These are phyloP conservation scores for Ceratocystis ficicola DNA, from an alignment of 2,329 filamentous ascomycete species.

Conservation along the genomic window DNA sequence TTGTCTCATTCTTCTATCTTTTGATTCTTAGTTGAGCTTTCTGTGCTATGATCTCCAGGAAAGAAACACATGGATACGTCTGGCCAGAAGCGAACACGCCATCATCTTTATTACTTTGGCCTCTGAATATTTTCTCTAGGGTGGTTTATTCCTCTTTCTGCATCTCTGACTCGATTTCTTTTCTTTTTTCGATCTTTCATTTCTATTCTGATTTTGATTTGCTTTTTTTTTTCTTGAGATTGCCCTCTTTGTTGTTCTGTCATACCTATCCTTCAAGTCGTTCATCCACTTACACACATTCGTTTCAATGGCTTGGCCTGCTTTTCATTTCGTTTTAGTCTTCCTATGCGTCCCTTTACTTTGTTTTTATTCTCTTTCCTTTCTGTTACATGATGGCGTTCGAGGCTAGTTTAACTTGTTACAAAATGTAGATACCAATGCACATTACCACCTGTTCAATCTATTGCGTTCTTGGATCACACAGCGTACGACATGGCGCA, in stretches of 20 bases:
- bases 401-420: slow-evolving; percentile 16
- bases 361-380: slow-evolving; percentile 11
- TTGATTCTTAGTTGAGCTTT: background rate
- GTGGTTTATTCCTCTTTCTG: slow-evolving; percentile 3
- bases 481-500: background rate
- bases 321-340: slow-evolving; percentile 3
- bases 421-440: slow-evolving; percentile 13
- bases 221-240: background rate
- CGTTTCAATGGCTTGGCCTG: slow-evolving; percentile 2
- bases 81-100: background rate
- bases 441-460: slow-evolving; percentile 7
- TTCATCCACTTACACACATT: slow-evolving; percentile 1
- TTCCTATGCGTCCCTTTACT: slow-evolving; percentile 12
- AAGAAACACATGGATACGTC: background rate
- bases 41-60: background rate
- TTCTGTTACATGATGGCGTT: slow-evolving; percentile 20
- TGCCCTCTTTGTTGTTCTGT: background rate
- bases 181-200: background rate
- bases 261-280: background rate
- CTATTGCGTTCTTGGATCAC: background rate
- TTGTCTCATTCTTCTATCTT: slow-evolving; percentile 7
- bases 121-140: background rate
- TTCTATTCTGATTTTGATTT: slow-evolving; percentile 7
- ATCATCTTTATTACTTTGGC: background rate
- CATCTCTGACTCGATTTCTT: background rate